Percentiles rank a stretch among this genome's conserved stretches.
These are phyloP conservation scores for Diaporthe sp. DNA, from an alignment of 2,329 filamentous ascomycete genomes.

Conservation along the genomic window DNA sequence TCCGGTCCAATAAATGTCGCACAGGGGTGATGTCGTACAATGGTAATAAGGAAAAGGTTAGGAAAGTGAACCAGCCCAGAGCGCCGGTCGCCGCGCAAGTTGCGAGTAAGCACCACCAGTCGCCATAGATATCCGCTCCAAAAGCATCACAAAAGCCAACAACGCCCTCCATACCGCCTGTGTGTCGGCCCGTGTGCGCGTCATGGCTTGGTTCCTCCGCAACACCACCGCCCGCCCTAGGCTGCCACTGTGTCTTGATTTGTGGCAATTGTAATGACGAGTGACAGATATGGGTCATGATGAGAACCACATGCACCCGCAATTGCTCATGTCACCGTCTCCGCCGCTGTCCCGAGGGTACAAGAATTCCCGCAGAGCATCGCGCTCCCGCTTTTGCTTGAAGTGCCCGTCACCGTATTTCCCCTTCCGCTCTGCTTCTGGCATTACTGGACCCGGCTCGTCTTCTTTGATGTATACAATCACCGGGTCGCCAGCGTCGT, in stretches of 20 bases:
- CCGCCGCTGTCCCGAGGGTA: conserved; percentile 42
- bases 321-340: conserved; percentile 60
- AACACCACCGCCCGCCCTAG: neutral
- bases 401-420: neutral
- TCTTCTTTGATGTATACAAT: conserved; percentile 59
- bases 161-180: neutral
- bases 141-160: neutral
- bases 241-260: neutral
- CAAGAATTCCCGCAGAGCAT: conserved; percentile 32
- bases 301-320: conserved; percentile 68
- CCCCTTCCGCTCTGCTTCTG: conserved; percentile 18
- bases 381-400: conserved; percentile 24
- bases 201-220: neutral
- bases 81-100: conserved; percentile 23
- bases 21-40: conserved; percentile 1
- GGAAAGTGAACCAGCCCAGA: neutral
- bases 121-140: neutral
- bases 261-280: neutral
- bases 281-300: conserved; percentile 50
- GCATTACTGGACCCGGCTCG: conserved; percentile 43
- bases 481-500: neutral
- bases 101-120: neutral
- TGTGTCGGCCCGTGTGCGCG: neutral
- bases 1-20: conserved; percentile 13
- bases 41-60: neutral